Evolutionary conservation across 2,329 filamentous ascomycete species (phyloP).

Genomic region (Trichoderma koningii): DNA sequence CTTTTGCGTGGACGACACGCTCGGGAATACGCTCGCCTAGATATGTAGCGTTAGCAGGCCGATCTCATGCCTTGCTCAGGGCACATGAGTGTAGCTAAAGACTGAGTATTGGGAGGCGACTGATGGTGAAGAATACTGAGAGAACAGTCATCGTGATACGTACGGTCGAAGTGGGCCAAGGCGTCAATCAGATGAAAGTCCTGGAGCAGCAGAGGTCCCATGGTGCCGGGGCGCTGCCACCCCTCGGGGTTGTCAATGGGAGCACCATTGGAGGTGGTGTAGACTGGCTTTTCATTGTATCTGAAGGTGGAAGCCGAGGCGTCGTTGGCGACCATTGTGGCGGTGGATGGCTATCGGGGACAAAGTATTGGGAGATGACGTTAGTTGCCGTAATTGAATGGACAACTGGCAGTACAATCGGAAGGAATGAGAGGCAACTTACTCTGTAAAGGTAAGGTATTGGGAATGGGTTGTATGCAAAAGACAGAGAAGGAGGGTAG

Average conservation of each 20-base stretch:
- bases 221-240: constrained; percentile 55
- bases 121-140: background rate
- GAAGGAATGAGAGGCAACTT: background rate
- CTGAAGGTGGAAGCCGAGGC: constrained; percentile 50
- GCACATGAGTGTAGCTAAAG: background rate
- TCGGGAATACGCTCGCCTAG: constrained; percentile 51
- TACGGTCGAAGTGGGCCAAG: constrained; percentile 55
- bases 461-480: background rate
- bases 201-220: constrained; percentile 63
- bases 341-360: constrained; percentile 8
- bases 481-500: background rate
- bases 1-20: constrained; percentile 44
- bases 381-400: background rate
- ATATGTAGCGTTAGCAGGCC: constrained; percentile 10
- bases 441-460: background rate
- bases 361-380: background rate
- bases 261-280: constrained; percentile 62
- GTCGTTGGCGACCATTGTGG: constrained; percentile 48
- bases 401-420: background rate
- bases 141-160: background rate
- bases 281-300: constrained; percentile 60
- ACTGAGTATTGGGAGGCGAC: background rate
- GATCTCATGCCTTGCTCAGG: background rate
- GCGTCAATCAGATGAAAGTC: constrained; percentile 67
- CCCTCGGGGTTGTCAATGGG: constrained; percentile 54